A percentile compares a stretch with the other conserved stretches of the same genome.
Evolutionary conservation across 495 filamentous ascomycete species (phyloP).

Genomic region (Hyaloscypha hepaticicola): DNA sequence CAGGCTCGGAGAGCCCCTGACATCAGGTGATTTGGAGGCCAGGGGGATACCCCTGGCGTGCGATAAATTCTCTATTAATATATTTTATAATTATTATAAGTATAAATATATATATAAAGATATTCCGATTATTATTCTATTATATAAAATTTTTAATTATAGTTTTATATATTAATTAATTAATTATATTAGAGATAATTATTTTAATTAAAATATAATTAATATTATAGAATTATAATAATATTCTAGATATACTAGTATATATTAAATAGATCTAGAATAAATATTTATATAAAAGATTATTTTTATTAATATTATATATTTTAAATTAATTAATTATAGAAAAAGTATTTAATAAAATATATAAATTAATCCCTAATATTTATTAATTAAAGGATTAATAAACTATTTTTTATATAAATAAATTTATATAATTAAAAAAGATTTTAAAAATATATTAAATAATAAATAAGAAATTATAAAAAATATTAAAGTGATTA

Average conservation of each 20-base stretch:
- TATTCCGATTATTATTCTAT: background rate
- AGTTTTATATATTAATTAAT: slow-evolving; percentile 9
- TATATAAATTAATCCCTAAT: slow-evolving; percentile 3
- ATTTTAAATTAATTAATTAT: slow-evolving; percentile 7
- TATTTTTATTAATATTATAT: background rate
- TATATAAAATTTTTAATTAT: slow-evolving; percentile 2
- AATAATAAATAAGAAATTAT: slow-evolving; percentile 1
- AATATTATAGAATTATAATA: no score
- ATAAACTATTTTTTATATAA: slow-evolving; percentile 12
- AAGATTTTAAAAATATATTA: slow-evolving; percentile 8
- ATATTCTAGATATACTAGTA: no score
- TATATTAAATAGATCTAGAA: slow-evolving; percentile 5
- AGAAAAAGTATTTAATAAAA: slow-evolving; percentile 3
- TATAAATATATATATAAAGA: background rate
- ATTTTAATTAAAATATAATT: background rate
- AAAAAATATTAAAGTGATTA: slow-evolving; percentile 6
- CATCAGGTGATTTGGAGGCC: no score
- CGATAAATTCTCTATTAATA: slow-evolving; percentile 11
- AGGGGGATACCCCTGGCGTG: no score
- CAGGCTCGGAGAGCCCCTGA: no score
- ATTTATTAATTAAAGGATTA: slow-evolving; percentile 11
- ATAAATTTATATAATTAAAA: background rate
- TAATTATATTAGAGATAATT: slow-evolving; percentile 8
- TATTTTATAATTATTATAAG: slow-evolving; percentile 9
- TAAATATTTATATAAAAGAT: slow-evolving; percentile 5